Percentiles rank a stretch among this genome's conserved stretches.
These are phyloP conservation scores for Eragrostis curvula DNA, from an alignment of 176 grass and related monocot species.

Conservation along the genomic window DNA sequence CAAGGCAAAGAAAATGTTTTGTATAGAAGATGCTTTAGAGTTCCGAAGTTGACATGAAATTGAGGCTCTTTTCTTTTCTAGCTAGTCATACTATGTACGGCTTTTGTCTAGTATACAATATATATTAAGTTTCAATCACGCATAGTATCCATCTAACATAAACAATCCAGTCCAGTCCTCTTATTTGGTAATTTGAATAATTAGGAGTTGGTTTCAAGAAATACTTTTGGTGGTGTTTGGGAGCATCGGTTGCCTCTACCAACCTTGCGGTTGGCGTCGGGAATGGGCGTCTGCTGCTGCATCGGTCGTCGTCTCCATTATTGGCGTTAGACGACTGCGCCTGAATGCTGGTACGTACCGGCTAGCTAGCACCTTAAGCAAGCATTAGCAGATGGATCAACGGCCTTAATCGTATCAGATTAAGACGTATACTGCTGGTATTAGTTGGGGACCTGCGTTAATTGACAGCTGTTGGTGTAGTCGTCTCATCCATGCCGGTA, in stretches of 20 bases:
- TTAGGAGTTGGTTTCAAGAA: conserved; percentile 61
- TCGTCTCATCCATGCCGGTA: conserved; percentile 27
- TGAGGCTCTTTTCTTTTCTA: neutral
- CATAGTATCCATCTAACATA: conserved; percentile 24
- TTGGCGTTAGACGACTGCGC: conserved; percentile 23
- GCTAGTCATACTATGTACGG: neutral
- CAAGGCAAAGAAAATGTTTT: neutral
- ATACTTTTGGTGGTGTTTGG: conserved; percentile 47
- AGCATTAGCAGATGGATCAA: conserved; percentile 44
- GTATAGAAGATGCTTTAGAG: neutral
- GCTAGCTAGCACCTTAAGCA: conserved; percentile 24
- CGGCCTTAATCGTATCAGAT: conserved; percentile 24
- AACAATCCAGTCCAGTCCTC: conserved; percentile 9
- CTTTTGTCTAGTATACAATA: neutral
- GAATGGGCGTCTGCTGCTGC: conserved; percentile 33
- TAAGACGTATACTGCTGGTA: conserved; percentile 19
- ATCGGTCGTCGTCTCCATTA: conserved; percentile 54
- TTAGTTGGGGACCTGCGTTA: conserved; percentile 34
- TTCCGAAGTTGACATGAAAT: conserved; percentile 22
- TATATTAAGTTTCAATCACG: conserved; percentile 27
- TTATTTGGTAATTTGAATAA: conserved; percentile 56
- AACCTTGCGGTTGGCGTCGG: conserved; percentile 60
- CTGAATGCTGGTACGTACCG: neutral
- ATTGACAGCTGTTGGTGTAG: conserved; percentile 30
- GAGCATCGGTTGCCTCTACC: conserved; percentile 55